Evolutionary conservation across 768 basidiomycete species (phyloP), one percentile per base, ranked within the genome.

Genomic region (Phlebiopsis gigantea): DNA sequence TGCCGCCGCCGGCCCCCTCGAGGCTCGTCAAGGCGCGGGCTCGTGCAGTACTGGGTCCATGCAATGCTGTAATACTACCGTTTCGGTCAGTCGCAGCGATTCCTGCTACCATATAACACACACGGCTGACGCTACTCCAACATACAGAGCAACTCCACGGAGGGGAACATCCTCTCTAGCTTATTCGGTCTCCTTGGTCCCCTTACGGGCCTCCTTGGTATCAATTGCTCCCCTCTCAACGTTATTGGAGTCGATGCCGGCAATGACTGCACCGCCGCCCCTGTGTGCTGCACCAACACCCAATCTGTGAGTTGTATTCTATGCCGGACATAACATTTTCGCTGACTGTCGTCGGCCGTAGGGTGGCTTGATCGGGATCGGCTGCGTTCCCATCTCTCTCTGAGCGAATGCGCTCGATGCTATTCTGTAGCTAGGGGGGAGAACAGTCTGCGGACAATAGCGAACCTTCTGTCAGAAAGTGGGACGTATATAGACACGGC

Each of bases 1-100:
- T 39, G 50, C 50, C 29, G 50, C 30, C 50, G 50, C 50, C 50
- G 39, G 28, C 4, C 31, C 12, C 21, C 29, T 34, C 15, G 21
- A 31, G 31, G 50, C 50, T 19, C 29, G 30, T 25, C 50, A 34
- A 19, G 19, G 3, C 26, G 3, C 25, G 21, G 22, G 52, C 10
- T 29, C 19, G 31, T 61, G 60, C 57, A 47, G 49, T 25, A 61
- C 60, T 41, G 60, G 60, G 14, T 31, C 48, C 46, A 51, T 61
- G 21, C 53, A 61, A 46, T 61, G 60, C 60, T 61, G 60, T 45
- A 21, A 61, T 3, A 2, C 51, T 21, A 45, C 57, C 44, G 19
- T 34, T 17, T 41, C 30, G 0, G 54, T 57, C 15, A 42, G 30
- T 49, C 9, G 8, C n/a, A 21, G 10, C 45, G 45, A 8, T 46